Evolutionary conservation across 805 yeast species (phyloP), one percentile per base, ranked within the genome.

Genomic region (Pichia exigua): DNA sequence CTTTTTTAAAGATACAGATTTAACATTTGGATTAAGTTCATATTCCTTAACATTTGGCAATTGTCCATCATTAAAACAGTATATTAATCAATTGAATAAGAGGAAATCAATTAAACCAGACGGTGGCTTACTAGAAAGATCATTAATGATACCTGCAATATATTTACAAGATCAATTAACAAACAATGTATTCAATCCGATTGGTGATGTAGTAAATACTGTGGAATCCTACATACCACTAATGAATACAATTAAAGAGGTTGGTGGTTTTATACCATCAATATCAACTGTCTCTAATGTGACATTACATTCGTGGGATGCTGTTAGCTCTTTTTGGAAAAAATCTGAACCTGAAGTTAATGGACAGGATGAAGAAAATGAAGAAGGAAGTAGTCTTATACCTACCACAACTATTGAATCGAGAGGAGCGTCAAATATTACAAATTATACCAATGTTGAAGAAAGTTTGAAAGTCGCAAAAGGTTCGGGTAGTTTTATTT

Each of bases 121-220:
- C 47, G 62, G 63, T n/a, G 51, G 57, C 5, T 48, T 63, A n/a
- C 47, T 57, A 22, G 67, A 64, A 26, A 53, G 68, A 35, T 66
- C 71, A 1, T 47, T 66, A 2, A 42, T 66, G 40, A 57, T 55
- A 32, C 68, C 70, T 2, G 49, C 46, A 1, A 38, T 47, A n/a
- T 64, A 55, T 44, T 48, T 67, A 11, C 68, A 63, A 32, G 58
- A 61, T 24, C 60, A 64, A 42, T 45, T 67, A 7, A 53, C 64
- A 12, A 50, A 60, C 1, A 63, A 55, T 43, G 64, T 67, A 1
- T 60, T 65, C 47, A 58, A 64, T 49, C 71, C 72, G 3, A 56
- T 68, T 35, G 54, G 54, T 44, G 46, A 55, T 4, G 66, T 66
- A 4, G 26, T 61, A 21, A 60, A 49, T 38, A 57, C 67, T 0